Base-by-base conservation (phyloP, 2,329 filamentous ascomycete species). In the Raffaelea ambrosiae region DNA sequence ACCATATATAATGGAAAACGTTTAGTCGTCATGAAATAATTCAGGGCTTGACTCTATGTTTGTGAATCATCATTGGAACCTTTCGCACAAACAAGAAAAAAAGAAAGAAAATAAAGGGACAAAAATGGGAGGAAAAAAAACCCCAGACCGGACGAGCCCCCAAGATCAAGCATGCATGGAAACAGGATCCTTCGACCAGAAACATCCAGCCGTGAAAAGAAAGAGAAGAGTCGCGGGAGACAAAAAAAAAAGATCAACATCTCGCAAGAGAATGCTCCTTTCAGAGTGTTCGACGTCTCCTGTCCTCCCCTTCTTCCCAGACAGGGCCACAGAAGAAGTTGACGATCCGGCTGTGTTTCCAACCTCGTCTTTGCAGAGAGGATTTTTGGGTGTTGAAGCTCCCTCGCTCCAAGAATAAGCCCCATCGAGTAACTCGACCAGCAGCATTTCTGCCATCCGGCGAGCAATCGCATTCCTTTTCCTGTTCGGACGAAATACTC, bases 381-480 rank as follows among this genome's bases (percentile, higher is more conserved):
- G 18, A 45, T 23, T 23, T 43, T 21, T 7, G 26, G 19, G 16
- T 31, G 35, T 49, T 64, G 61, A 62, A 69, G 66, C 68, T 70
- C 85, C 86, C 88, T 95, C 89, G 90, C 86, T 79, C 89, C 91
- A 86, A 96, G 88, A 96, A 95, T 97, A 89, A 96, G 91, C 91
- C 91, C 91, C 91, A 95, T 97, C 89, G 90, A 95, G 91, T 97
- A 94, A 95, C 87, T 76, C 69, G 66, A 36, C 63, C 51, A 61
- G 57, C 53, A 55, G 58, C 64, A 70, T 55, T 48, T 51, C 50
- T 48, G 52, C 45, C 36, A 63, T 57, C n/a, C 52, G 62, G 54
- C 58, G 64, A 71, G 86, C 88, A 95, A 96, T 95, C 91, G 90
- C 91, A 96, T 97, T 83, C 85, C 91, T 96, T 81, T 95, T 40